Percentiles rank a stretch among this genome's conserved stretches.
Evolutionary conservation across 768 basidiomycete species (phyloP).

Genomic region (Rhodosporidiobolus odoratus): DNA sequence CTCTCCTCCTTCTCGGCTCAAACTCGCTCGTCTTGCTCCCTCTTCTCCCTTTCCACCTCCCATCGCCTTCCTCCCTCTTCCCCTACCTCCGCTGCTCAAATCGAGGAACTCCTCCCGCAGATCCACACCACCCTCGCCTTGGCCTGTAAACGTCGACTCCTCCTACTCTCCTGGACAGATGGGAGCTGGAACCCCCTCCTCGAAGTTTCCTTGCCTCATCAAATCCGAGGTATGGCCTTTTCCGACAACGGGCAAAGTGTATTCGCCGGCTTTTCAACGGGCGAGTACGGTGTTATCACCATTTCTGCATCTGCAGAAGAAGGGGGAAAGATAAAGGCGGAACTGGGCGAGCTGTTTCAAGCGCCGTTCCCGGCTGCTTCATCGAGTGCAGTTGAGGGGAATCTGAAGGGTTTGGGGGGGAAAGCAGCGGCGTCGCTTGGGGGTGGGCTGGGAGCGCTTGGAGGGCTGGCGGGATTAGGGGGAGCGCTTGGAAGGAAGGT

Average conservation of each 20-base stretch:
- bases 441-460: neutral
- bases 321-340: constrained; percentile 48
- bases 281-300: constrained; percentile 57
- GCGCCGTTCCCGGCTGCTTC: constrained; percentile 10
- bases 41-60: constrained; percentile 68
- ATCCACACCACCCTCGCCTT: constrained; percentile 71
- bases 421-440: neutral
- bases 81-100: constrained; percentile 3
- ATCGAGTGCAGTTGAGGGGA: neutral
- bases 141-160: constrained; percentile 77
- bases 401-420: no score
- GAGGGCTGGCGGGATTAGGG: constrained; percentile 18
- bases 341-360: constrained; percentile 37
- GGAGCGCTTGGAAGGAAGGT: constrained; percentile 25
- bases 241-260: constrained; percentile 48
- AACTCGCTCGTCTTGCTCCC: constrained; percentile 67
- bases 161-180: constrained; percentile 80
- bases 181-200: constrained; percentile 59
- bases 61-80: constrained; percentile 51
- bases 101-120: no score
- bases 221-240: constrained; percentile 78
- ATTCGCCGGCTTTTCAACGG: constrained; percentile 74
- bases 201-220: constrained; percentile 81
- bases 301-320: constrained; percentile 65
- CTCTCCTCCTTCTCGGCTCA: constrained; percentile 56